Evolutionary conservation across 495 filamentous ascomycete species (phyloP).

Genomic region (Tuber brumale): DNA sequence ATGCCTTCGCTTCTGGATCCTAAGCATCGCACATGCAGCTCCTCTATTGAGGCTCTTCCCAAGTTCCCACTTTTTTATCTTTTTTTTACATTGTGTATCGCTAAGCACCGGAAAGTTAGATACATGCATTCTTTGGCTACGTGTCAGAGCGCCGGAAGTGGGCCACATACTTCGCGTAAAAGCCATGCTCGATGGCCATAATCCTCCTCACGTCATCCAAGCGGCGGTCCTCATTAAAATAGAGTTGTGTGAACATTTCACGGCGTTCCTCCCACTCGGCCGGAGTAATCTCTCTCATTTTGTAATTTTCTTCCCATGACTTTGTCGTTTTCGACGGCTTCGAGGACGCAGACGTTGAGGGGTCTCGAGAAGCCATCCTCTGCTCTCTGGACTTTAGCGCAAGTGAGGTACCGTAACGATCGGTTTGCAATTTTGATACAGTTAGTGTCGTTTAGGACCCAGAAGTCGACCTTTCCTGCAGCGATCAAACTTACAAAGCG

Average conservation of each 20-base stretch:
- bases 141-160: not conserved
- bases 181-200: conserved; percentile 12
- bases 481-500: conserved; percentile 1
- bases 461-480: not conserved
- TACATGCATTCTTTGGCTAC: not conserved
- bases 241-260: conserved; percentile 9
- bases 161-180: conserved; percentile 22
- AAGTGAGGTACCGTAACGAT: not conserved
- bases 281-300: conserved; percentile 1
- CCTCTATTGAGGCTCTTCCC: conserved; percentile 16
- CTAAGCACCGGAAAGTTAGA: conserved; percentile 9
- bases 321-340: conserved; percentile 2
- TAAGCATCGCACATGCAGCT: conserved; percentile 13
- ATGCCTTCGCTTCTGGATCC: conserved; percentile 4
- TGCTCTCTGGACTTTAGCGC: not conserved
- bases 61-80: conserved; percentile 14
- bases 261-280: conserved; percentile 18
- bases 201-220: conserved; percentile 17
- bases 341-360: not conserved
- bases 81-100: conserved; percentile 19
- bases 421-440: not conserved
- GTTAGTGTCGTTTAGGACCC: not conserved
- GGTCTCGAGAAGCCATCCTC: not conserved
- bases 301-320: conserved; percentile 14
- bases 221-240: conserved; percentile 9